Evolutionary conservation across 495 filamentous ascomycete genomes (phyloP).

Genomic region (Haplographium delicatum): DNA sequence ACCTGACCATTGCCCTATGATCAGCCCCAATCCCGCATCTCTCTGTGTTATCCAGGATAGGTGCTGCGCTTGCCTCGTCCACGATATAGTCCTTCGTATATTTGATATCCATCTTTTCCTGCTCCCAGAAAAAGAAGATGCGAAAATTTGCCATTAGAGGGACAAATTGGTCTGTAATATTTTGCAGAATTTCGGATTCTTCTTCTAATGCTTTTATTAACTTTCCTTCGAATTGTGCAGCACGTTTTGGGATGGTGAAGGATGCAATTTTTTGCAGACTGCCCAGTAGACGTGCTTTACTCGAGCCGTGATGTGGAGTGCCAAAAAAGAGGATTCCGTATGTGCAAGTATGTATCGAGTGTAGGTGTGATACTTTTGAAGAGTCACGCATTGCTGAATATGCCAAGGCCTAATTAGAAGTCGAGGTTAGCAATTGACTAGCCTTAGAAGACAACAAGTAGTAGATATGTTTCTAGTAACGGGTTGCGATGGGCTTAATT

Average conservation of each 20-base stretch:
- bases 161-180: constrained; percentile 38
- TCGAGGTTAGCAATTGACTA: constrained; percentile 21
- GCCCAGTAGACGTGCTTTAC: constrained; percentile 7
- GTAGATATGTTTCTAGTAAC: no score
- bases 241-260: constrained; percentile 7
- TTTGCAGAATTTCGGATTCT: constrained; percentile 35
- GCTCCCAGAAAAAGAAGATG: constrained; percentile 42
- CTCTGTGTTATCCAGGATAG: constrained; percentile 31
- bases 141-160: constrained; percentile 38
- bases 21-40: constrained; percentile 28
- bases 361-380: constrained; percentile 13
- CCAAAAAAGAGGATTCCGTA: constrained; percentile 35
- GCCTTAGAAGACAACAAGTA: background rate
- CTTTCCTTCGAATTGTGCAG: constrained; percentile 17
- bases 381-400: constrained; percentile 26
- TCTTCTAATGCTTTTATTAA: constrained; percentile 30
- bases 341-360: constrained; percentile 29
- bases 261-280: constrained; percentile 6
- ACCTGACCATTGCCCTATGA: constrained; percentile 15
- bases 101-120: constrained; percentile 31
- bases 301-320: constrained; percentile 32
- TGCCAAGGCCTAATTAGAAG: constrained; percentile 22
- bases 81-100: constrained; percentile 30
- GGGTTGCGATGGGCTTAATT: no score
- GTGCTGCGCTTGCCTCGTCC: constrained; percentile 31